Evolutionary conservation across 768 basidiomycete species (phyloP), one percentile per base, ranked within the genome.

Genomic region (Russula sp.): DNA sequence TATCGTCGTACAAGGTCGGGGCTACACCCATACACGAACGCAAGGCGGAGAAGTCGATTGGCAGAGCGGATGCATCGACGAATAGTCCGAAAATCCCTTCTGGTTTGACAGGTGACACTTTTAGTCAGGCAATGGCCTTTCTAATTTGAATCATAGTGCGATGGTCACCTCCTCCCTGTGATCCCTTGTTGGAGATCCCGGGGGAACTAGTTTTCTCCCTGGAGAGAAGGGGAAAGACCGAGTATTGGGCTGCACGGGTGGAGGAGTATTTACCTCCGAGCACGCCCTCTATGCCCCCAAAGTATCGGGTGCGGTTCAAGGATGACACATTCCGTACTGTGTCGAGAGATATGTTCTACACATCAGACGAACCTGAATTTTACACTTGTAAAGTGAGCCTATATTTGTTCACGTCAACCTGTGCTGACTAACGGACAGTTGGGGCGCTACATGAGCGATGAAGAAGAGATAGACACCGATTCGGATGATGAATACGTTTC

Each of bases 181-280:
- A 88, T 65, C 73, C 74, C 4, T 71, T 75, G 0, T 75, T 87
- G 27, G 72, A 79, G 16, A 82, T 89, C 42, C 88, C 87, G 3
- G 89, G 87, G 3, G 89, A 91, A 70, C 72, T 84, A 0, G 74
- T 90, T 2, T 75, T 90, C 13, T 85, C 85, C 6, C 71, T 75
- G 27, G 80, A 79, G 3, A 73, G 67, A 48, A 73, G 73, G 58
- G 70, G 67, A 22, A 70, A 71, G 6, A 65, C 68, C 5, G 67
- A 71, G 16, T 86, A 85, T 68, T 92, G 89, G 89, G 88, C 89
- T 2, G 89, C 85, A 1, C 76, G 75, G 69, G 73, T 91, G 45
- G 68, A 84, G 10, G 75, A 68, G 0, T 88, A 85, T 67, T 60
- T 82, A 27, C 76, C 78, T 13, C 78, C 84, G 5, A 74, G 68